phyloP scores from a whole-genome alignment of 177 flowering plant genomes.

The Tripterygium wilfordii region DNA sequence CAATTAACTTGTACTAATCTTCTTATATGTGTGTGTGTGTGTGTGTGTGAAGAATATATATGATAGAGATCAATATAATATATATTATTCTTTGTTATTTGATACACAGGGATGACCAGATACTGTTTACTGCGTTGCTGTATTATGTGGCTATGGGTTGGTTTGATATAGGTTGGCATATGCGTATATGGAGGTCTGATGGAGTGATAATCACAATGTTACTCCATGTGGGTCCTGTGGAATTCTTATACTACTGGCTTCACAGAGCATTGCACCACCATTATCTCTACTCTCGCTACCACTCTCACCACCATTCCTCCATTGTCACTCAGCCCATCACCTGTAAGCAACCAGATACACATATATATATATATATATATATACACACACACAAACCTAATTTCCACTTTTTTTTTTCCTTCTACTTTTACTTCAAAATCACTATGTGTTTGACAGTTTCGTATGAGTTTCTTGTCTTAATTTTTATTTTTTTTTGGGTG shows the following conservation, averaged over 20 bases:
- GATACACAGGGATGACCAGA: slow-evolving; percentile 67
- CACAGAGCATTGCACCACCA: slow-evolving; percentile 88
- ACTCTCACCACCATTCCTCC: slow-evolving; percentile 87
- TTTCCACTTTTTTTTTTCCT: too few species aligned
- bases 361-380: too few species aligned
- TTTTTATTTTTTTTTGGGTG: too few species aligned
- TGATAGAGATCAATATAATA: not conserved
- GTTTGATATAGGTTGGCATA: too few species aligned
- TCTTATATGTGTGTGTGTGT: not conserved
- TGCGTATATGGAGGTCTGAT: slow-evolving; percentile 57
- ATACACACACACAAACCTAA: too few species aligned
- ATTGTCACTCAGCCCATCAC: slow-evolving; percentile 83
- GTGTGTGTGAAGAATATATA: not conserved
- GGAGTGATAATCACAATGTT: slow-evolving; percentile 32
- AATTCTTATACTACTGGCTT: slow-evolving; percentile 74
- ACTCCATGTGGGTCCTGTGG: slow-evolving; percentile 56
- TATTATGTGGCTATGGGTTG: slow-evolving; percentile 28
- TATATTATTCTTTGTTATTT: not conserved
- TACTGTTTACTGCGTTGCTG: slow-evolving; percentile 43
- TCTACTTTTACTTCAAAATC: too few species aligned
- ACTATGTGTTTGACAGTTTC: too few species aligned
- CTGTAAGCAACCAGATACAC: slow-evolving; percentile 28
- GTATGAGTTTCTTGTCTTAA: too few species aligned
- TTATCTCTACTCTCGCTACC: slow-evolving; percentile 76
- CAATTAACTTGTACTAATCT: not conserved